These are phyloP conservation scores for Phytophthora crassamura DNA, from an alignment of 352 stramenopile genomes.

Conservation along the genomic window DNA sequence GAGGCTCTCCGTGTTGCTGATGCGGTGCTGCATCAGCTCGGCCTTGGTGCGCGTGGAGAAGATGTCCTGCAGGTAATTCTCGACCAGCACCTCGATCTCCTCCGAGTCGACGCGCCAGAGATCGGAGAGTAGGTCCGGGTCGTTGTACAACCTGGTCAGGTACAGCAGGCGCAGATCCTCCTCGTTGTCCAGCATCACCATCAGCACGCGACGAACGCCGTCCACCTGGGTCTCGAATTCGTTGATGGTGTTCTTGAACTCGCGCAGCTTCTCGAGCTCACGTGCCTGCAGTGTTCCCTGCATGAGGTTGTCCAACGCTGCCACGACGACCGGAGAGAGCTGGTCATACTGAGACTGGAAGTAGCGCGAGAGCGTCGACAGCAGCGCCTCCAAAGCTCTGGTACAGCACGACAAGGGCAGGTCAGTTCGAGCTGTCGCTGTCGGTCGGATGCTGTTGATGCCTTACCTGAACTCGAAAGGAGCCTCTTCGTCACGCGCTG, in stretches of 20 bases:
- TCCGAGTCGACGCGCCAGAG: slow-evolving; percentile 61
- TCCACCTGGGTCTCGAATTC: slow-evolving; percentile 77
- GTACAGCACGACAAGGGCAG: not conserved
- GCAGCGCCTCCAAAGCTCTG: slow-evolving; percentile 57
- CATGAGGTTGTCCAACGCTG: slow-evolving; percentile 56
- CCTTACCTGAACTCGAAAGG: slow-evolving; percentile 57
- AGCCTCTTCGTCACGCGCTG: slow-evolving; percentile 48
- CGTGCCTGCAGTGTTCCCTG: slow-evolving; percentile 48
- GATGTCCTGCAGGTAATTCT: slow-evolving; percentile 73
- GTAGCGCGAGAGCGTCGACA: slow-evolving; percentile 64
- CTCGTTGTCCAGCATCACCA: slow-evolving; percentile 78
- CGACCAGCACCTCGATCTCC: slow-evolving; percentile 62
- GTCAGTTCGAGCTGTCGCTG: not conserved
- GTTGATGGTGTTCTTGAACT: slow-evolving; percentile 82
- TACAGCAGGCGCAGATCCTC: slow-evolving; percentile 74
- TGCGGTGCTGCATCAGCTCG: slow-evolving; percentile 69
- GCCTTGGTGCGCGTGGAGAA: slow-evolving; percentile 74
- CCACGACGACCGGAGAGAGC: slow-evolving; percentile 46
- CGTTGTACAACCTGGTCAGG: slow-evolving; percentile 54
- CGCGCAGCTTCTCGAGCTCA: slow-evolving; percentile 66
- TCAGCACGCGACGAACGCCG: slow-evolving; percentile 61
- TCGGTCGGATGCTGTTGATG: not conserved
- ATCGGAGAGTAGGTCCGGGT: slow-evolving; percentile 41
- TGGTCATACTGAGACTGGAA: slow-evolving; percentile 60
- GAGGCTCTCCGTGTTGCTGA: slow-evolving; percentile 75